phyloP scores from a whole-genome alignment of 2,329 filamentous ascomycete species.

The Hypoxylon sp. region DNA sequence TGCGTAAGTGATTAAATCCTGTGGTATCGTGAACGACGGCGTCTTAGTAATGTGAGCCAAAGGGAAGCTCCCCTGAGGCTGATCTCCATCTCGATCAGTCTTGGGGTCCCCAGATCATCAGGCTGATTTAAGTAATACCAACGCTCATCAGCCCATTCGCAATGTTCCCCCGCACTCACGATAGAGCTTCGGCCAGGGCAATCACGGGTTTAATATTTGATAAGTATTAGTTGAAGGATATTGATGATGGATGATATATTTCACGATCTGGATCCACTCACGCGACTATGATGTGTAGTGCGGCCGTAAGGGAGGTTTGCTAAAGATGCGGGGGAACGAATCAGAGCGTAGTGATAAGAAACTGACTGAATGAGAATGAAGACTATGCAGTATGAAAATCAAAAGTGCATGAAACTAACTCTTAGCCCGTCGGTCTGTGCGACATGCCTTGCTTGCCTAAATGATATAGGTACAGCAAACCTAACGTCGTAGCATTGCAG shows the following conservation, averaged over 20 bases:
- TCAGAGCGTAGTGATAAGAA: constrained; percentile 41
- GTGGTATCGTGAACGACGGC: constrained; percentile 33
- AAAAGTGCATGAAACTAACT: constrained; percentile 35
- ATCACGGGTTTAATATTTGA: constrained; percentile 7
- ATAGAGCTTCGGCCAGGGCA: constrained; percentile 19
- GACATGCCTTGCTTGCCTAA: constrained; percentile 4
- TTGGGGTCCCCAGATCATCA: constrained; percentile 27
- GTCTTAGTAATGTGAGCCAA: constrained; percentile 25
- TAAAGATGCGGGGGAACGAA: constrained; percentile 45
- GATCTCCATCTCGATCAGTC: constrained; percentile 32
- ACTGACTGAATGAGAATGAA: constrained; percentile 23
- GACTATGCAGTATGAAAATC: constrained; percentile 35
- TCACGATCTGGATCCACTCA: constrained; percentile 19
- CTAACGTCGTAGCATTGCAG: constrained; percentile 8
- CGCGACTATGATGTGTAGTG: constrained; percentile 32
- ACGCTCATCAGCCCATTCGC: constrained; percentile 29
- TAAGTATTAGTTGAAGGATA: constrained; percentile 2
- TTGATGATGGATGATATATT: constrained; percentile 27
- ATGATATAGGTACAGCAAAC: constrained; percentile 13
- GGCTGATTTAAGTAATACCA: constrained; percentile 19
- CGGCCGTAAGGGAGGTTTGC: constrained; percentile 22
- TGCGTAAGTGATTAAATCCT: constrained; percentile 6
- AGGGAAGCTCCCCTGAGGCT: constrained; percentile 11
- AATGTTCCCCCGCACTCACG: constrained; percentile 30
- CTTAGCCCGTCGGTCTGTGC: constrained; percentile 14